Evolutionary conservation across 495 filamentous ascomycete species (phyloP).

Genomic region (Penicillium flavigenum): DNA sequence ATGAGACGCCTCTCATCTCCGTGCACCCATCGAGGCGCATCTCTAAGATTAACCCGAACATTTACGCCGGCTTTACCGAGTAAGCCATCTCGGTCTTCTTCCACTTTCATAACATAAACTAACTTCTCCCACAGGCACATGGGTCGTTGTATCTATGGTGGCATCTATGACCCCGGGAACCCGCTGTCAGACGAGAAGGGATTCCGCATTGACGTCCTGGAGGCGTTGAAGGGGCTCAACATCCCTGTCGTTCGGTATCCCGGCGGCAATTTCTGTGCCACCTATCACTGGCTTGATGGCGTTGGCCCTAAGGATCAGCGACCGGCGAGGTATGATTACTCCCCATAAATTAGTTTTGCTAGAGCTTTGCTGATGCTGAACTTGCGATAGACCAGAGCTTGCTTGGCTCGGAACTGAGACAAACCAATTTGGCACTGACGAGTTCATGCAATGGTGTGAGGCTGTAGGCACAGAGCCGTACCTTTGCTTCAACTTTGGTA

Average conservation of each 20-base stretch:
- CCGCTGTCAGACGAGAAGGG: slow-evolving; percentile 69
- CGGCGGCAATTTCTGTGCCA: slow-evolving; percentile 77
- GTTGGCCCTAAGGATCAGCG: slow-evolving; percentile 67
- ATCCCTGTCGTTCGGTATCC: slow-evolving; percentile 77
- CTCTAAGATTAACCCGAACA: slow-evolving; percentile 69
- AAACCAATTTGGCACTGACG: slow-evolving; percentile 78
- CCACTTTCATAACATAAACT: slow-evolving; percentile 3
- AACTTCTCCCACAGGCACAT: slow-evolving; percentile 57
- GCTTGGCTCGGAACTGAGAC: slow-evolving; percentile 73
- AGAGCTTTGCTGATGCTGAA: slow-evolving; percentile 3
- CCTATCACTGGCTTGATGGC: slow-evolving; percentile 81
- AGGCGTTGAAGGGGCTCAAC: slow-evolving; percentile 64
- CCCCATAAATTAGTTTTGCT: not conserved
- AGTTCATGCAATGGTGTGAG: slow-evolving; percentile 79
- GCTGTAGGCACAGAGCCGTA: slow-evolving; percentile 69
- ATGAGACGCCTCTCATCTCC: slow-evolving; percentile 57
- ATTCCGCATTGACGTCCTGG: slow-evolving; percentile 73
- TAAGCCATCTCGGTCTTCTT: slow-evolving; percentile 30
- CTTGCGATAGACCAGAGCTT: slow-evolving; percentile 57
- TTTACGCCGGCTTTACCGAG: slow-evolving; percentile 77
- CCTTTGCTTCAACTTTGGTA: slow-evolving; percentile 73
- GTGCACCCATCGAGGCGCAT: slow-evolving; percentile 59
- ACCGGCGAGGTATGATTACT: slow-evolving; percentile 46
- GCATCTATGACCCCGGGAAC: slow-evolving; percentile 74
- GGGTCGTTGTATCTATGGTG: slow-evolving; percentile 82